Evolutionary conservation across 192 early-diverging fungal genomes (phyloP).

Genomic region (Helicostylum pulchrum): DNA sequence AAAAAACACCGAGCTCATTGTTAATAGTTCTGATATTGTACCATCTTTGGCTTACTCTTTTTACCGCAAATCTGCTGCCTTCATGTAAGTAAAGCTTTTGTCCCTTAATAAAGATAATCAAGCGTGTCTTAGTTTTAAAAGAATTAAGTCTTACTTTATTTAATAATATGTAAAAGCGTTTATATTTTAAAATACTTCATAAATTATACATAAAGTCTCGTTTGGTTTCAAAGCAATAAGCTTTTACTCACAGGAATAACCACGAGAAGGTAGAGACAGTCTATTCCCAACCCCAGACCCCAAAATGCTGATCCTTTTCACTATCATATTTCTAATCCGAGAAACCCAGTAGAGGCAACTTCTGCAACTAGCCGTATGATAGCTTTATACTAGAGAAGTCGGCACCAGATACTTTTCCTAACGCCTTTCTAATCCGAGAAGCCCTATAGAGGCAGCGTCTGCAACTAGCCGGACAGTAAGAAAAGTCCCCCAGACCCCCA

Average conservation of each 20-base stretch:
- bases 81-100: constrained; percentile 3
- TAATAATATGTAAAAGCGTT: constrained; percentile 9
- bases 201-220: not conserved
- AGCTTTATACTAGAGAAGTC: too few relatives aligned
- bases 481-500: too few relatives aligned
- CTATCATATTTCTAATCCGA: too few relatives aligned
- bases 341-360: too few relatives aligned
- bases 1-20: not conserved
- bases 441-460: too few relatives aligned
- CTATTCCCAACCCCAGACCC: constrained; percentile 6
- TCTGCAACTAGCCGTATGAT: too few relatives aligned
- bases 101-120: not conserved
- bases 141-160: constrained; percentile 10
- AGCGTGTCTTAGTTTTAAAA: not conserved
- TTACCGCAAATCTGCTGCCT: not conserved
- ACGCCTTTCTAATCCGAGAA: too few relatives aligned
- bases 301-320: not conserved
- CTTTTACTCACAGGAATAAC: constrained; percentile 17
- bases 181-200: not conserved
- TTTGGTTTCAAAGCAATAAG: constrained; percentile 14
- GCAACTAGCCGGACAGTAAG: too few relatives aligned
- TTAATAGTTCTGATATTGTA: not conserved
- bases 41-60: constrained; percentile 7
- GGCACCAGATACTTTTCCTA: too few relatives aligned
- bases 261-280: constrained; percentile 6